phyloP scores from a whole-genome alignment of 768 basidiomycete genomes.

The Kwoniella dendrophila region DNA sequence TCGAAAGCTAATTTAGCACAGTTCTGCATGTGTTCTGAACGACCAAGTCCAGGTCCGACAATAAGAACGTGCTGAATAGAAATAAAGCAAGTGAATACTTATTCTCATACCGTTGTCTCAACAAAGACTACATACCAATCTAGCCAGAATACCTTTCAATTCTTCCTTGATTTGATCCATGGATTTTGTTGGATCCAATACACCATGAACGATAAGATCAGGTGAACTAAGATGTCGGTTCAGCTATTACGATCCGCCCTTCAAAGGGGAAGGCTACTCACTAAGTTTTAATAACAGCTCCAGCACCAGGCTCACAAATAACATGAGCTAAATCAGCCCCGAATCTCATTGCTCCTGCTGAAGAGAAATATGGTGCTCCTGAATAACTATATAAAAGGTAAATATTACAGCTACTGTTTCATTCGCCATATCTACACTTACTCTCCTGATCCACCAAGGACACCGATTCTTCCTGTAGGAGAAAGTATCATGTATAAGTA shows the following conservation, averaged over 20 bases:
- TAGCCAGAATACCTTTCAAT: slow-evolving; percentile 67
- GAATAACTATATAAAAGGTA: slow-evolving; percentile 68
- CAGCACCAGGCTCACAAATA: slow-evolving; percentile 91
- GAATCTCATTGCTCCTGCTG: slow-evolving; percentile 84
- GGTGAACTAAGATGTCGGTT: slow-evolving; percentile 31
- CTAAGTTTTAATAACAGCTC: slow-evolving; percentile 92
- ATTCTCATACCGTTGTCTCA: not conserved
- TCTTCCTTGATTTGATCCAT: slow-evolving; percentile 56
- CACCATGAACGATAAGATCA: slow-evolving; percentile 95
- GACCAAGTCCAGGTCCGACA: slow-evolving; percentile 90
- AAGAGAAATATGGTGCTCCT: slow-evolving; percentile 94
- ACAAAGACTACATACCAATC: slow-evolving; percentile 60
- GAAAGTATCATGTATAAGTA: not conserved
- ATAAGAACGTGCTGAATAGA: slow-evolving; percentile 72
- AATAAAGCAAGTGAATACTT: not conserved
- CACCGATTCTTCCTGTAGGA: slow-evolving; percentile 76
- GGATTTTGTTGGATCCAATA: slow-evolving; percentile 71
- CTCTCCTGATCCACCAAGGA: slow-evolving; percentile 93
- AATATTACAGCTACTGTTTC: too few species aligned
- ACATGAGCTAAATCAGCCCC: slow-evolving; percentile 96
- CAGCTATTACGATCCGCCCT: slow-evolving; percentile 6
- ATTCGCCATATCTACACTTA: too few species aligned
- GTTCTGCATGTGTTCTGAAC: slow-evolving; percentile 83
- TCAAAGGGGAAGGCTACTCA: slow-evolving; percentile 48
- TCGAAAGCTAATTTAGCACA: slow-evolving; percentile 75